phyloP scores from a whole-genome alignment of 2,329 filamentous ascomycete genomes.

The Exophiala sp. region DNA sequence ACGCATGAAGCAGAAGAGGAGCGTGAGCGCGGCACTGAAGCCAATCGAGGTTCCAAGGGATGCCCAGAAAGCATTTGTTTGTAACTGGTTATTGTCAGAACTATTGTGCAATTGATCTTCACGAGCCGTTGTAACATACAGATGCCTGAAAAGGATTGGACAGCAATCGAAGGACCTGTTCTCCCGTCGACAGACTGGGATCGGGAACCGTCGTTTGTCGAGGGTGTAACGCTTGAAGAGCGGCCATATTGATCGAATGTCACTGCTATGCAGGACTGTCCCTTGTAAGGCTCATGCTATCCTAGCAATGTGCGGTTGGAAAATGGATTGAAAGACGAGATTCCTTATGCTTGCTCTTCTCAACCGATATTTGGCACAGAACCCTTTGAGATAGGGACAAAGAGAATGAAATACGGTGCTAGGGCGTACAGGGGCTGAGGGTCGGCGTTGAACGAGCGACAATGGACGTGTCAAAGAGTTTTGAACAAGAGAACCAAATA shows the following conservation, averaged over 20 bases:
- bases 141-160: slow-evolving; percentile 42
- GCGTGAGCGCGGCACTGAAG: slow-evolving; percentile 64
- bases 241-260: slow-evolving; percentile 16
- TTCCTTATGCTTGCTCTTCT: not conserved
- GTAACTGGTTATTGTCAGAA: slow-evolving; percentile 42
- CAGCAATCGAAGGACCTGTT: slow-evolving; percentile 41
- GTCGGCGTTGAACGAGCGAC: slow-evolving; percentile 4
- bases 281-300: not conserved
- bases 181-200: slow-evolving; percentile 23
- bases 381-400: slow-evolving; percentile 2
- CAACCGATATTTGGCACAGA: not conserved
- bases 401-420: not conserved
- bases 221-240: slow-evolving; percentile 5
- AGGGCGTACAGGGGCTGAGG: not conserved
- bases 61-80: slow-evolving; percentile 62
- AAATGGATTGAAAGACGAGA: not conserved
- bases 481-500: slow-evolving; percentile 2
- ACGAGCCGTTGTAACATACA: slow-evolving; percentile 31
- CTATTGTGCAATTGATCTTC: not conserved
- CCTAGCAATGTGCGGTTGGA: not conserved
- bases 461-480: slow-evolving; percentile 4
- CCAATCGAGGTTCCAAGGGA: slow-evolving; percentile 75
- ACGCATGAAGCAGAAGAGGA: slow-evolving; percentile 81
- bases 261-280: slow-evolving; percentile 5
- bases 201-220: slow-evolving; percentile 17